Conservation (phyloP, 2,329 filamentous ascomycete species). For the Colletotrichum ledebouriae region DNA sequence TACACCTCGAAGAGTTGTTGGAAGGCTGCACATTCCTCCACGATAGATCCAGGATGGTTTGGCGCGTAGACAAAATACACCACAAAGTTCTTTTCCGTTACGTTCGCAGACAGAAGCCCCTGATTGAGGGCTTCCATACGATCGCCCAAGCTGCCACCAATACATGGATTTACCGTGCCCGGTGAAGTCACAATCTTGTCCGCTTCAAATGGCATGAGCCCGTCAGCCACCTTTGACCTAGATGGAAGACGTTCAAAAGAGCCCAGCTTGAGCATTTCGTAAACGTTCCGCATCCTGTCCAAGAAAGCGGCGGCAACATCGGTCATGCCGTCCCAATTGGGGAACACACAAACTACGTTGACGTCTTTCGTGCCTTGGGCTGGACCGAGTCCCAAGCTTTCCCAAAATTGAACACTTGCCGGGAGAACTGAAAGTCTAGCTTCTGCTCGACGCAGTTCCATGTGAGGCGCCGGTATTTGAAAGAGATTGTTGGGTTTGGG, state of each 20-base stretch:
- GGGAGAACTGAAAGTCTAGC: slow-evolving; percentile 79
- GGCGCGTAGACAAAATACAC: slow-evolving; percentile 83
- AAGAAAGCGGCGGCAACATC: slow-evolving; percentile 75
- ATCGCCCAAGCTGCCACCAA: slow-evolving; percentile 57
- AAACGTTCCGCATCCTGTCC: slow-evolving; percentile 75
- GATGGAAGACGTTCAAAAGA: slow-evolving; percentile 67
- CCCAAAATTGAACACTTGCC: slow-evolving; percentile 84
- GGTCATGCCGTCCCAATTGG: slow-evolving; percentile 72
- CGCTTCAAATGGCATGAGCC: slow-evolving; percentile 64
- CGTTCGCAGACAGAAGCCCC: slow-evolving; percentile 58
- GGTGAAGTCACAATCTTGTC: slow-evolving; percentile 53
- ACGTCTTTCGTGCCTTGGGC: slow-evolving; percentile 80
- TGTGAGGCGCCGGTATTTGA: slow-evolving; percentile 75
- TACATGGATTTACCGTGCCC: slow-evolving; percentile 33
- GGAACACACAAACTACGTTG: slow-evolving; percentile 77
- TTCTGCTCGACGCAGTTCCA: slow-evolving; percentile 80
- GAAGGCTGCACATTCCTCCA: slow-evolving; percentile 81
- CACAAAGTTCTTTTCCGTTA: slow-evolving; percentile 73
- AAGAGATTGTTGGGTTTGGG: slow-evolving; percentile 68
- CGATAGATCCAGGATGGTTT: slow-evolving; percentile 69
- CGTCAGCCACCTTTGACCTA: slow-evolving; percentile 59
- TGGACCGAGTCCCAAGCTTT: slow-evolving; percentile 81
- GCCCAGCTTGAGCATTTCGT: slow-evolving; percentile 81
- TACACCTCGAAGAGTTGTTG: slow-evolving; percentile 79
- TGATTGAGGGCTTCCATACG: slow-evolving; percentile 64